phyloP scores from a whole-genome alignment of 169 alveolate species.

The Cyclospora cayetanensis region DNA sequence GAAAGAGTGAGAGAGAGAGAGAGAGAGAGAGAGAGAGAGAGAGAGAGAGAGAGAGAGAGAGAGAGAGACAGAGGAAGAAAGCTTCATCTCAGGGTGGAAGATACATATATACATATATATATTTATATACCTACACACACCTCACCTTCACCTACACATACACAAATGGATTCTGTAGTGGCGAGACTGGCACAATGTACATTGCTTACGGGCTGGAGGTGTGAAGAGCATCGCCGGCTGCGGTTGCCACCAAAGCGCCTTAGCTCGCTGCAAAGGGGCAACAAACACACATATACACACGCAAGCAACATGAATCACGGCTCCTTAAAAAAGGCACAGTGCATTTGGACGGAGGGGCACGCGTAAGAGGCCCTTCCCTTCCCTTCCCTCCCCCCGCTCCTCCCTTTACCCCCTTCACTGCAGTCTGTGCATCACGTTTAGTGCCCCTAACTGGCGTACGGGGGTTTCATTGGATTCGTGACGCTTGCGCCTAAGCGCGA shows the following conservation, averaged over 20 bases:
- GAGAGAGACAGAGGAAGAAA: not conserved
- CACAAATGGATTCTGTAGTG: too few relatives aligned
- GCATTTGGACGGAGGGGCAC: too few relatives aligned
- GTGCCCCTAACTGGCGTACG: not conserved
- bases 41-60: not conserved
- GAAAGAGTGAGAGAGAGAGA: too few relatives aligned
- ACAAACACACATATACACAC: not conserved
- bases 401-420: not conserved
- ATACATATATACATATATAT: not conserved
- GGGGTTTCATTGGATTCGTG: conserved; percentile 27
- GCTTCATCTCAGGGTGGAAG: not conserved
- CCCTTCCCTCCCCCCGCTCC: too few relatives aligned
- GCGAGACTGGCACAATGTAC: too few relatives aligned
- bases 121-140: not conserved
- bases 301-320: not conserved
- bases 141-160: too few relatives aligned
- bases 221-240: not conserved
- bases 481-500: conserved; percentile 2
- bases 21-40: not conserved
- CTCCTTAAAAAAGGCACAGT: not conserved
- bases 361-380: too few relatives aligned
- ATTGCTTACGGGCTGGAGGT: not conserved
- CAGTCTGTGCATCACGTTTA: not conserved
- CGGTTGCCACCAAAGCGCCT: conserved; percentile 18
- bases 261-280: not conserved